These are phyloP conservation scores for Camelina sativa DNA, from an alignment of 345 rosid species.

Conservation along the genomic window DNA sequence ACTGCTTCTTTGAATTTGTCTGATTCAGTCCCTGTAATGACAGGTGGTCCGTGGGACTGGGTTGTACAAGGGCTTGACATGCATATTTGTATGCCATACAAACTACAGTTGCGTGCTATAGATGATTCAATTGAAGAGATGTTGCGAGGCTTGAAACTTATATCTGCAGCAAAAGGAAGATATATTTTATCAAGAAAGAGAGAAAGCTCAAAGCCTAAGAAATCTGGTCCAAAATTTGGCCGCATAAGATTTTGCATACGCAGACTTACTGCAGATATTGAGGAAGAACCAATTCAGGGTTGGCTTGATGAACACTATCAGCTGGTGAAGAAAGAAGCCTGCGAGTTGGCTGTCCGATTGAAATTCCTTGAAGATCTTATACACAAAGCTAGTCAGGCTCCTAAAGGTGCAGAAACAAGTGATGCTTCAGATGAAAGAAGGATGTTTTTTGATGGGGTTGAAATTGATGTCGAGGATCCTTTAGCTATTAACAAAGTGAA, in stretches of 20 bases:
- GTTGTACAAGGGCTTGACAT: constrained; percentile 91
- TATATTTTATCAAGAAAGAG: constrained; percentile 61
- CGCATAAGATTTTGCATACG: constrained; percentile 75
- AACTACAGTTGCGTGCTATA: constrained; percentile 91
- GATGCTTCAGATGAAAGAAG: constrained; percentile 59
- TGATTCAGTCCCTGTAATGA: constrained; percentile 56
- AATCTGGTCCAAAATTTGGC: constrained; percentile 77
- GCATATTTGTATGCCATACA: constrained; percentile 87
- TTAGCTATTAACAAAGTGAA: constrained; percentile 57
- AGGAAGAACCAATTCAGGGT: constrained; percentile 97
- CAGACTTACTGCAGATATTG: constrained; percentile 80
- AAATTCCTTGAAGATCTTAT: constrained; percentile 76
- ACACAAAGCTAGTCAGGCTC: constrained; percentile 49
- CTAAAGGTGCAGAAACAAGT: constrained; percentile 56
- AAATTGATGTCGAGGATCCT: constrained; percentile 69
- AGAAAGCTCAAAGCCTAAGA: constrained; percentile 73
- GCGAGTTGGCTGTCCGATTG: constrained; percentile 89
- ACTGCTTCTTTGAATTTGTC: constrained; percentile 55
- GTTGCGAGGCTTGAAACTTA: constrained; percentile 84
- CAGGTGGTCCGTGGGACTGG: constrained; percentile 55
- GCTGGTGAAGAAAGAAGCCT: constrained; percentile 80
- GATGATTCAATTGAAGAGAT: constrained; percentile 96
- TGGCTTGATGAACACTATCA: constrained; percentile 98
- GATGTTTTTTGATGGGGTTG: constrained; percentile 60
- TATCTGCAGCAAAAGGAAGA: constrained; percentile 66